Base-by-base conservation (phyloP, 345 rosid genomes). In the Draba incana region DNA sequence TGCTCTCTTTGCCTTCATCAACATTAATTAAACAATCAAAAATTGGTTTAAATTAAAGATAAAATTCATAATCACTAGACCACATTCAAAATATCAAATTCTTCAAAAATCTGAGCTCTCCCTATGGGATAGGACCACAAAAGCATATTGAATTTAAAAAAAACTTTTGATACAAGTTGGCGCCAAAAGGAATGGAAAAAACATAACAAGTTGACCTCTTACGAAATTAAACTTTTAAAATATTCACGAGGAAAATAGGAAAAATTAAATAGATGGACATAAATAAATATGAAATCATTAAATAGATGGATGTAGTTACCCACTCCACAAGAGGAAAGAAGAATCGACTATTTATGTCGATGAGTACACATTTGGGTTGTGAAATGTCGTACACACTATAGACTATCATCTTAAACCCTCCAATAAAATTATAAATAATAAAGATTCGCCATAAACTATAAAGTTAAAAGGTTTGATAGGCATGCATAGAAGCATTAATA, bases 1-100 rank as follows among this genome's bases (percentile, higher is more conserved):
- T 0, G 99, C 98, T 75, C 92, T 82, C 65, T 85, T 86, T 4
- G 99, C 97, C 96, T 90, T 9, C 38, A 60, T n/a, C 16, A 37
- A 9, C 1, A 50, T 6, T 11, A 64, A 52, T 4, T 37, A 60
- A 66, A 51, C 41, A 14, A 24, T 62, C 8, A 62, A 2, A 44
- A 53, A 3, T 53, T 24, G 48, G 0, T 24, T 42, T 27, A 42
- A 20, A 12, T 5, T 28, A 8, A 9, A 16, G 38, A 24, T 12
- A 39, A 39, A 55, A 39, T 10, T 6, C 7, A 62, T 61, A 6
- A 42, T 14, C 28, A 41, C 8, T 4, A 20, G 35, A 20, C 5
- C 37, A 50, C 1, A 70, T 20, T 31, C 25, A 3, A 38, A 60
- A 7, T 42, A 10, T 4, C 7, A 43, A 37, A 33, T 15, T 54